Conservation (phyloP, 176 grass and related monocot genomes). For the Hsuehochloa calcarea region DNA sequence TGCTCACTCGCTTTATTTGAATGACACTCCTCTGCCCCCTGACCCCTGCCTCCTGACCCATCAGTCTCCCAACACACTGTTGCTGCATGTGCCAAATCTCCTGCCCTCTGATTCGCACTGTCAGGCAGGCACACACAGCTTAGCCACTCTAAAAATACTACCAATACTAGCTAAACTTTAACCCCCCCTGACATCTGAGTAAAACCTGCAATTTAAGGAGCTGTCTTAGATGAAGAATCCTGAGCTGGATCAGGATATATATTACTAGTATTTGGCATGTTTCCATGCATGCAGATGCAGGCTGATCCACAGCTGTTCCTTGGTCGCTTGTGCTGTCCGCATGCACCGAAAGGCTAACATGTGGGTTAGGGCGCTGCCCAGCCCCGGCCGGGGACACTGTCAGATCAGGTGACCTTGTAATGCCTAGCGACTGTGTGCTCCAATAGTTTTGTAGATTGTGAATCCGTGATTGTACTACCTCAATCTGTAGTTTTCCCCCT, state of each 20-base stretch:
- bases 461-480: constrained; percentile 25
- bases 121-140: background rate
- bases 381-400: background rate
- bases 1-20: background rate
- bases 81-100: constrained; percentile 38
- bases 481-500: too few relatives aligned
- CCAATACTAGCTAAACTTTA: background rate
- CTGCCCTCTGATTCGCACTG: background rate
- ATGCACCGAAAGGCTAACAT: constrained; percentile 26
- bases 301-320: constrained; percentile 37
- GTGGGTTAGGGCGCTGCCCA: background rate
- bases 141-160: background rate
- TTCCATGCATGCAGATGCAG: background rate
- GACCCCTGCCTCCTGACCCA: background rate
- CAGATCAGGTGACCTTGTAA: constrained; percentile 32
- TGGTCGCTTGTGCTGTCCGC: constrained; percentile 48
- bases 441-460: constrained; percentile 7
- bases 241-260: constrained; percentile 15
- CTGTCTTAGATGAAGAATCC: background rate
- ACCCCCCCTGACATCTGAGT: background rate
- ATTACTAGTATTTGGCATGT: background rate
- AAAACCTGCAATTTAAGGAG: background rate
- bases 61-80: background rate
- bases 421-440: constrained; percentile 20
- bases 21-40: background rate